Evolutionary conservation across 345 rosid species (phyloP), one percentile per base, ranked within the genome.

Genomic region (Diplotaxis tenuifolia): DNA sequence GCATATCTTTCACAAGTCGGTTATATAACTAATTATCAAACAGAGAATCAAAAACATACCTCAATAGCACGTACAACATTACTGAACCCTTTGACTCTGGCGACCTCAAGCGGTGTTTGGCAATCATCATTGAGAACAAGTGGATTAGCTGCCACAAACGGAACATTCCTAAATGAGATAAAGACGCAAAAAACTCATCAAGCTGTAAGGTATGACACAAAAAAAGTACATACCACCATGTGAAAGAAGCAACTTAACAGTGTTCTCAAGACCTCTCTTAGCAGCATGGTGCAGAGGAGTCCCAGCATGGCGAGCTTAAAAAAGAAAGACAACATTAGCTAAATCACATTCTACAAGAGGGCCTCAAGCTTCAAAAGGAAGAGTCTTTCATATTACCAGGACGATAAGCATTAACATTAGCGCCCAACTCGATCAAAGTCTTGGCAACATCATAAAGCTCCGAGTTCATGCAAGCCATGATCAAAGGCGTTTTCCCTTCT

Each of bases 241-340:
- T 4, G 87, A 73, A 72, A 91, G 88, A 80, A 95, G 98, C 58
- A 95, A 69, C 75, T 90, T 87, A 14, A 95, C 96, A 59, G 85
- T 88, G 68, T 67, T 81, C 66, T 82, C 91, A 65, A 87, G 90
- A 57, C 99, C 99, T 77, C 91, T 83, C 82, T 96, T 96, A 3
- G 97, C 97, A 7, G 99, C 99, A 81, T 96, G 99, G 72, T 96
- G 98, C 75, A 92, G 83, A 15, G 99, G 98, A 70, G 96, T 96
- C 31, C 99, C 98, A 0, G 83, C 98, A 64, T 75, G 84, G 18
- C 98, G 91, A 81, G 88, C 99, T 95, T n/a, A n/a, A 40, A 79
- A 6, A 28, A 42, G 5, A 16, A 42, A 21, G 28, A 52, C 74
- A 58, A 57, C 2, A 32, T 32, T 32, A 75, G 63, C 63, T 52